A percentile compares a stretch with the other conserved stretches of the same genome.
phyloP scores from a whole-genome alignment of 495 filamentous ascomycete species.

The Oleoguttula mirabilis region DNA sequence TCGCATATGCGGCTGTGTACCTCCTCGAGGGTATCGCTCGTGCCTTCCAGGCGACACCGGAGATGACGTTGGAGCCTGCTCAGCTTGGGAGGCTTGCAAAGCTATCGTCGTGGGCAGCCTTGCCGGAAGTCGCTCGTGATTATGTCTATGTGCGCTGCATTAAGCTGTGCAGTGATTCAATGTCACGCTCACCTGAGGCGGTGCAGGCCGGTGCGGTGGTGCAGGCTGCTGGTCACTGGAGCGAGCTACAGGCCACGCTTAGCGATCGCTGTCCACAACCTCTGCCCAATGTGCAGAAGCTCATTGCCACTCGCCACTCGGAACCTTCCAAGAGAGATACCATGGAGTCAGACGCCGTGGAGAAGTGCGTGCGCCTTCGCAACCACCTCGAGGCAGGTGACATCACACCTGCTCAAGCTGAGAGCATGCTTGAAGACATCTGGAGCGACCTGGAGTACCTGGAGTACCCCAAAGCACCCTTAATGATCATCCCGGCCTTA shows the following conservation, averaged over 20 bases:
- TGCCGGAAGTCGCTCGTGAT: conserved; percentile 26
- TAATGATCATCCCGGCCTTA: conserved; percentile 19
- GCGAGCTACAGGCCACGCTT: background rate
- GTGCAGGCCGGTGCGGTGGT: background rate
- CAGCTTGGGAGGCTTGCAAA: conserved; percentile 19
- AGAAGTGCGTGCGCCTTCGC: conserved; percentile 1
- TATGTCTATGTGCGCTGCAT: conserved; percentile 19
- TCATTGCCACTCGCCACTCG: background rate
- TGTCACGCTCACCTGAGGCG: background rate
- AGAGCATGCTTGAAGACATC: conserved; percentile 22
- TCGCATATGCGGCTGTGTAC: conserved; percentile 24
- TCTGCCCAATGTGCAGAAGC: too few relatives aligned
- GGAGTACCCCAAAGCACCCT: conserved; percentile 26
- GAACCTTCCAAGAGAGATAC: conserved; percentile 4
- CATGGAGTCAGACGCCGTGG: conserved; percentile 1
- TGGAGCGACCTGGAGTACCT: conserved; percentile 32
- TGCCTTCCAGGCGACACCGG: conserved; percentile 1
- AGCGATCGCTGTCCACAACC: background rate
- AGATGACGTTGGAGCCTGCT: conserved; percentile 1
- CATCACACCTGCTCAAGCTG: background rate
- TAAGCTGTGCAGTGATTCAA: conserved; percentile 6
- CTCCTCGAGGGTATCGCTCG: conserved; percentile 25
- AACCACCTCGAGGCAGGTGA: background rate
- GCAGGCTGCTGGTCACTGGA: background rate
- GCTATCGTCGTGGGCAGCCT: conserved; percentile 18